A percentile compares a stretch with the other conserved stretches of the same genome.
phyloP scores from a whole-genome alignment of 1,284 basidiomycete species.

The Coniferiporia weirii region DNA sequence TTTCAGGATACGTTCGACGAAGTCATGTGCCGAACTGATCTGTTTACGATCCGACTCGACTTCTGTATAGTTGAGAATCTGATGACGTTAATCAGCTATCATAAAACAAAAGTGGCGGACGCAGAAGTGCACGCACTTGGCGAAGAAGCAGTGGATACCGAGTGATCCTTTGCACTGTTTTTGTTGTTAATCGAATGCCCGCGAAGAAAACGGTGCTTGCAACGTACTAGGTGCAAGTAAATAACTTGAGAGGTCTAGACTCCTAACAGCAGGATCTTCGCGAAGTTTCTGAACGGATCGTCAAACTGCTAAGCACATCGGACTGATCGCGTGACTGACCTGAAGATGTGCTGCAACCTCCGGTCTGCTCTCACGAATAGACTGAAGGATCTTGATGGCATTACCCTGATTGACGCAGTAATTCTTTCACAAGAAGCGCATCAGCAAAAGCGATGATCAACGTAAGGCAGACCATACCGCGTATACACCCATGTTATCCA shows the following conservation, averaged over 20 bases:
- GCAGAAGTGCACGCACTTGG: slow-evolving; percentile 43
- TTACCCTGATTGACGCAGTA: slow-evolving; percentile 90
- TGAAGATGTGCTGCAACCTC: slow-evolving; percentile 65
- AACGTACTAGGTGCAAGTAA: slow-evolving; percentile 82
- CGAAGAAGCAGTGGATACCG: slow-evolving; percentile 86
- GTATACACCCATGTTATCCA: slow-evolving; percentile 76
- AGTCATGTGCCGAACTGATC: slow-evolving; percentile 54
- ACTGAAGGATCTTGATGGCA: slow-evolving; percentile 76
- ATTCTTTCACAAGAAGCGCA: slow-evolving; percentile 44
- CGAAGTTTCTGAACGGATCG: slow-evolving; percentile 47
- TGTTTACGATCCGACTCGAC: slow-evolving; percentile 48
- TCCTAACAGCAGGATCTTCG: slow-evolving; percentile 70
- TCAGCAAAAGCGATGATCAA: not conserved
- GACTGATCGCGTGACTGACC: slow-evolving; percentile 33
- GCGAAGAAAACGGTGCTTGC: not conserved
- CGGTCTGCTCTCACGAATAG: slow-evolving; percentile 63
- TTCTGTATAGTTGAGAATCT: slow-evolving; percentile 81
- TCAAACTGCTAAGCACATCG: not conserved
- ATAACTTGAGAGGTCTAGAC: slow-evolving; percentile 87
- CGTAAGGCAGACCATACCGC: slow-evolving; percentile 40
- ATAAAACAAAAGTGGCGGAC: not conserved
- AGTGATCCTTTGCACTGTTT: slow-evolving; percentile 88
- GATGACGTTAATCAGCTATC: slow-evolving; percentile 3
- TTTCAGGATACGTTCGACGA: slow-evolving; percentile 68
- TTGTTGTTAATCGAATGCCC: not conserved